These are phyloP conservation scores for Mytilinidion resinicola DNA, from an alignment of 495 filamentous ascomycete species.

Conservation along the genomic window DNA sequence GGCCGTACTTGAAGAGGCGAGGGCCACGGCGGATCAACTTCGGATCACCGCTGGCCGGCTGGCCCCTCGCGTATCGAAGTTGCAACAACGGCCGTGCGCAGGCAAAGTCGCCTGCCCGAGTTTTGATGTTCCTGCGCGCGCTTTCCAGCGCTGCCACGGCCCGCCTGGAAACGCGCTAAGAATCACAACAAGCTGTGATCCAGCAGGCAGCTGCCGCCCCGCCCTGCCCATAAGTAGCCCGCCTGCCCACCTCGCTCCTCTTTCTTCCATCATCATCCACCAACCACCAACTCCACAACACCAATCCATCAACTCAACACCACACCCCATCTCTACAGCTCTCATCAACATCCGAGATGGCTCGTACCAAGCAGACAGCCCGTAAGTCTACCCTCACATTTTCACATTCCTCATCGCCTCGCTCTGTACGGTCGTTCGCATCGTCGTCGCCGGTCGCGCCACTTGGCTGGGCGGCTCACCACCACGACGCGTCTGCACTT, in stretches of 20 bases:
- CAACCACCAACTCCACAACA: constrained; percentile 29
- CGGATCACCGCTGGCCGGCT: neutral
- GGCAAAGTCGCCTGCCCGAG: constrained; percentile 9
- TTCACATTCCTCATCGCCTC: constrained; percentile 6
- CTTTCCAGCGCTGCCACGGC: constrained; percentile 6
- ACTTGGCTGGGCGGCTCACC: constrained; percentile 18
- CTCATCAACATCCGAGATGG: constrained; percentile 56
- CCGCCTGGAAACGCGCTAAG: constrained; percentile 6
- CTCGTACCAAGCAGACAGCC: constrained; percentile 99
- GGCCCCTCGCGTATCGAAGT: constrained; percentile 1
- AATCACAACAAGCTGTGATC: constrained; percentile 23
- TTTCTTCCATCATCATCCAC: constrained; percentile 41
- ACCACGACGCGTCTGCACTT: constrained; percentile 8
- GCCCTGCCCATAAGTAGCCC: constrained; percentile 24
- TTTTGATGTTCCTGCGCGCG: constrained; percentile 12
- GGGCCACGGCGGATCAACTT: constrained; percentile 11
- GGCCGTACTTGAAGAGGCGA: neutral
- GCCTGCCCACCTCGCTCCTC: constrained; percentile 34
- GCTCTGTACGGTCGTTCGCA: constrained; percentile 21
- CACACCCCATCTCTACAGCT: constrained; percentile 10
- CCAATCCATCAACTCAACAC: constrained; percentile 36
- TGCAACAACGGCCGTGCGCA: constrained; percentile 1
- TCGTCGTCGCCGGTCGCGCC: constrained; percentile 31
- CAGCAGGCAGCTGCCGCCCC: constrained; percentile 13
- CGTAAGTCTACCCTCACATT: constrained; percentile 54